These are phyloP conservation scores for Handroanthus guayacan DNA, from an alignment of 257 asterid species.

Conservation along the genomic window DNA sequence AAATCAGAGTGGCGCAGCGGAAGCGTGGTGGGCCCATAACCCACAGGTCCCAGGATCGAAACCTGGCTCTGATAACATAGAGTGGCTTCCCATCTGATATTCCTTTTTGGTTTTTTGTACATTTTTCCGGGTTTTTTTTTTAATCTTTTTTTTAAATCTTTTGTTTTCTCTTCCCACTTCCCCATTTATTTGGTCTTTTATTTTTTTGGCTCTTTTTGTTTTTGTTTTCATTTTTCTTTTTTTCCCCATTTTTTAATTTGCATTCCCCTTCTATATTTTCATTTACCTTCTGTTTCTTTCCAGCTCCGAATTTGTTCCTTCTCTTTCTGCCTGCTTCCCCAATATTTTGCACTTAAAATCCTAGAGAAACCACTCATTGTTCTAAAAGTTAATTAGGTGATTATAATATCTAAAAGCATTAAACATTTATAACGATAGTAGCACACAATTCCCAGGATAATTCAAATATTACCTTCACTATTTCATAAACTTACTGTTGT, in stretches of 20 bases:
- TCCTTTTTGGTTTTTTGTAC: too few species aligned
- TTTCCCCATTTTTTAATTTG: too few species aligned
- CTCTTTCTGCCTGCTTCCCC: not conserved
- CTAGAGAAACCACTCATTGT: too few species aligned
- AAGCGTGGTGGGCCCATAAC: slow-evolving; percentile 99
- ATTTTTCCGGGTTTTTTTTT: too few species aligned
- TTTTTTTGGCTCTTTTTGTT: not conserved
- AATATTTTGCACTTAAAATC: not conserved
- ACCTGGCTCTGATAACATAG: slow-evolving; percentile 89
- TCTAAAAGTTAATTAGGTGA: not conserved
- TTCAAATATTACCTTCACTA: not conserved
- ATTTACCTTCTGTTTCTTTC: too few species aligned
- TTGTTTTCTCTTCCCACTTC: not conserved
- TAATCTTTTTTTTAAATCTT: not conserved
- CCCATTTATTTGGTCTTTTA: not conserved
- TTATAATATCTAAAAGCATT: not conserved
- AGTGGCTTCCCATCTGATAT: not conserved
- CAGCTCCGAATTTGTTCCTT: too few species aligned
- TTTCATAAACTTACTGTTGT: not conserved
- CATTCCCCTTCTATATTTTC: too few species aligned
- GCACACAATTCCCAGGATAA: too few species aligned
- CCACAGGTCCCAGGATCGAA: slow-evolving; percentile 99
- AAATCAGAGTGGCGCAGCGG: slow-evolving; percentile 99
- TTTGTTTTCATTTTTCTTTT: too few species aligned
- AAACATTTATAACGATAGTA: too few species aligned